These are phyloP conservation scores for Cryptococcus floricola DNA, from an alignment of 1,284 basidiomycete species.

Conservation along the genomic window DNA sequence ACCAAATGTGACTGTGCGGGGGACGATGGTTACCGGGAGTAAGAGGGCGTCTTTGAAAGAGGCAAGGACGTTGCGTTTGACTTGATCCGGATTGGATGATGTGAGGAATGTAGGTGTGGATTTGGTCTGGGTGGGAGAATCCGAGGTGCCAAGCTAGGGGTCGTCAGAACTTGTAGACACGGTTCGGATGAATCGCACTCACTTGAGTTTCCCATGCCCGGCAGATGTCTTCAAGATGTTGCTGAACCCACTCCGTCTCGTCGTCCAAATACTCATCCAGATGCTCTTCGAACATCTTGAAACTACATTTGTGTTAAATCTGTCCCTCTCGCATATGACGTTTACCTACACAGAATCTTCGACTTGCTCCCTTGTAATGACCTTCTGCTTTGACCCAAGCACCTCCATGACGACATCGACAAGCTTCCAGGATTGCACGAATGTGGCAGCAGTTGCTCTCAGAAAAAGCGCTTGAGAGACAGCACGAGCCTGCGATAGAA, in stretches of 20 bases:
- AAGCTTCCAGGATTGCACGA: slow-evolving; percentile 80
- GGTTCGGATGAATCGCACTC: neutral
- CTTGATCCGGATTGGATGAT: slow-evolving; percentile 81
- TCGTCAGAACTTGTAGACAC: neutral
- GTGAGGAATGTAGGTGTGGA: slow-evolving; percentile 62
- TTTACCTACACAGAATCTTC: slow-evolving; percentile 73
- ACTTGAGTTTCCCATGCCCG: slow-evolving; percentile 65
- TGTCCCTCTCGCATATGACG: neutral
- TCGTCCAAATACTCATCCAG: slow-evolving; percentile 97
- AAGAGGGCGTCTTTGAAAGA: slow-evolving; percentile 87
- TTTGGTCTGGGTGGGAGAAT: slow-evolving; percentile 9
- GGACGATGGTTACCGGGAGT: slow-evolving; percentile 92
- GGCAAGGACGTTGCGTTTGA: slow-evolving; percentile 87
- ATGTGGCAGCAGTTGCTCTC: slow-evolving; percentile 81
- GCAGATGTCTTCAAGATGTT: slow-evolving; percentile 68
- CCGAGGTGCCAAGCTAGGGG: slow-evolving; percentile 9
- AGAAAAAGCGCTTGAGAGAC: slow-evolving; percentile 71
- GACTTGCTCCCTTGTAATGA: slow-evolving; percentile 53
- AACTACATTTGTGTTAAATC: slow-evolving; percentile 52
- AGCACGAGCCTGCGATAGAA: slow-evolving; percentile 72
- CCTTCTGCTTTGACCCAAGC: slow-evolving; percentile 30
- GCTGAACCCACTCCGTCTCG: slow-evolving; percentile 78
- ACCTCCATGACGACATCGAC: slow-evolving; percentile 66
- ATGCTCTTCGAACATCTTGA: slow-evolving; percentile 86
- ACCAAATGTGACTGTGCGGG: slow-evolving; percentile 68